Base-by-base conservation (phyloP, 2,329 filamentous ascomycete species). In the Microdochium trichocladiopsis region DNA sequence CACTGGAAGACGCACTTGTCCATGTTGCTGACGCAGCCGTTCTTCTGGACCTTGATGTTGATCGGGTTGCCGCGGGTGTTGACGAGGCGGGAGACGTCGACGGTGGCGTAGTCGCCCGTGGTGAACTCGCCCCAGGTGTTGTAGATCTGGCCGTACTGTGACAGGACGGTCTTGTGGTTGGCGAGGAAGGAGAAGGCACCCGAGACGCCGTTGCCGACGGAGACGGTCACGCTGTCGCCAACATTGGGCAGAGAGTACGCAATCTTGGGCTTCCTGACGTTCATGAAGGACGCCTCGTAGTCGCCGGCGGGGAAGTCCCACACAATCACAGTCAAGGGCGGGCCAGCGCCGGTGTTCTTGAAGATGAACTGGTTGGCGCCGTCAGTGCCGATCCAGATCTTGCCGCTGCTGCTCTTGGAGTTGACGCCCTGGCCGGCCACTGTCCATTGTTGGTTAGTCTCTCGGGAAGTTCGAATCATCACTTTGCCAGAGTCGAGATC, bases 41-140 rank as follows among this genome's bases (percentile, higher is more conserved):
- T 65, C 50, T 62, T 63, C 50, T 67, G 65, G 52, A 68, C 63
- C 31, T 45, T 36, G 12, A 63, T 54, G 50, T 58, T 61, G 63
- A 75, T 72, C 49, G 37, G 54, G 57, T 66, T 62, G 33, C 74
- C 74, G 49, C 58, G 56, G 72, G 73, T 75, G 63, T 72, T 72
- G 61, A 73, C 65, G 55, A 72, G 65, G 33, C 71, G 67, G 37
- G 69, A 63, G 55, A 64, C 59, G 14, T 66, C 63, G 33, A 69
- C 58, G 2, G 66, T 69, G 2, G 68, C 67, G 67, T 51, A 57
- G 23, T 50, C 48, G 5, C 55, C 57, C 0, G 53, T 71, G 52
- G 66, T 73, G 52, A 67, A 70, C 64, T 76, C 73, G 51, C 65
- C 69, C 69, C 72, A 74, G 28, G 72, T 73, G 56, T 75, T 68